Evolutionary conservation across 2,329 filamentous ascomycete genomes (phyloP).

Genomic region (Purpureocillium lavendulum): DNA sequence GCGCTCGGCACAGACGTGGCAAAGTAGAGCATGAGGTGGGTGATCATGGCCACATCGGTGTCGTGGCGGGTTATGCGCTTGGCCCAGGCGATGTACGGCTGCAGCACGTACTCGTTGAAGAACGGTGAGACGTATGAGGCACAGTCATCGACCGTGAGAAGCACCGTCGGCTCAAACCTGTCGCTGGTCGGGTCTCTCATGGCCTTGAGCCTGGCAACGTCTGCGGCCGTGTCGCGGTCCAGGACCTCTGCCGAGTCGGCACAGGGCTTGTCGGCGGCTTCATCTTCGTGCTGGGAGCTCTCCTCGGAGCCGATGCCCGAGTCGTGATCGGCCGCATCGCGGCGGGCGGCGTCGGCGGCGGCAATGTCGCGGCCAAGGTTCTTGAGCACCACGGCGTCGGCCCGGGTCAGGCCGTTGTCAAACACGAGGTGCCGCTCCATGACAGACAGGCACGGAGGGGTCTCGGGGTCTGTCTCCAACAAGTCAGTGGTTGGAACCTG

Average conservation of each 20-base stretch:
- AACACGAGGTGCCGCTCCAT: conserved; percentile 22
- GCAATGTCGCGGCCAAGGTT: conserved; percentile 30
- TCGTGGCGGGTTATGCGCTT: conserved; percentile 50
- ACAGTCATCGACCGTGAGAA: conserved; percentile 31
- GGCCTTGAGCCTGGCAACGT: conserved; percentile 26
- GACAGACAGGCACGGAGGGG: too few relatives aligned
- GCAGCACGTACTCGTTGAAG: conserved; percentile 41
- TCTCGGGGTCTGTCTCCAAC: too few relatives aligned
- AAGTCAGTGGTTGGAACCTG: too few relatives aligned
- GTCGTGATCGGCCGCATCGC: conserved; percentile 4
- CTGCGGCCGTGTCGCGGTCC: conserved; percentile 1
- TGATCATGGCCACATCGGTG: conserved; percentile 71
- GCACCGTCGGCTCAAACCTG: conserved; percentile 37
- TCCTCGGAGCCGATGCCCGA: conserved; percentile 7
- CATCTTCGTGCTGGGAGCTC: conserved; percentile 2
- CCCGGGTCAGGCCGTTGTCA: conserved; percentile 29
- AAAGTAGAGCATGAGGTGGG: conserved; percentile 66
- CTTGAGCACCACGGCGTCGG: conserved; percentile 30
- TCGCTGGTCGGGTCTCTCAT: conserved; percentile 30
- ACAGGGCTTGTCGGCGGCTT: neutral
- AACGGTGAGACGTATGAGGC: conserved; percentile 26
- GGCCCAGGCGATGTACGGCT: conserved; percentile 51
- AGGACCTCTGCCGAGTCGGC: neutral
- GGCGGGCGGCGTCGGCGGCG: neutral
- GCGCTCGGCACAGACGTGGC: conserved; percentile 63